Base-by-base conservation (phyloP, 139 green algal species). In the Edaphochlamys debaryana region DNA sequence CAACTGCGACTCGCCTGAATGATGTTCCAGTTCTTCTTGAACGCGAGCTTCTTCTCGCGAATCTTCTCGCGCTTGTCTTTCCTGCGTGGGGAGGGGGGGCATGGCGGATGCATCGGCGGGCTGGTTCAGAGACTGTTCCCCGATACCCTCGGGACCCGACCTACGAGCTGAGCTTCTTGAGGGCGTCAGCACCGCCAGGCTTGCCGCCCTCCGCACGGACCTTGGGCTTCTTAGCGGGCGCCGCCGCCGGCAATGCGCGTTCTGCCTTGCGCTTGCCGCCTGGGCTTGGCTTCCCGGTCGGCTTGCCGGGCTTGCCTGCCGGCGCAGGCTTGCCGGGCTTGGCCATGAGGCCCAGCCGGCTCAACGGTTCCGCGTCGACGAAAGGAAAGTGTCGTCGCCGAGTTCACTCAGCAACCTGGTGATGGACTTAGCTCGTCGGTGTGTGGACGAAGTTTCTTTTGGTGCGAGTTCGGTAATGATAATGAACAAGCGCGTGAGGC, bases 1-100 rank as follows among this genome's bases (percentile, higher is more conserved):
- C n/a, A n/a, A n/a, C n/a, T n/a, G 9, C 25, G 72, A 48, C 62
- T 79, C 15, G 87, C 88, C 79, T 90, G 86, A 56, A 92, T 92
- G 19, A 87, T 73, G 9, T 79, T 79, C 74, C 80, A 92, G 72
- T 90, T 90, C 80, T 88, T 88, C 78, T 90, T 89, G 48, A 86
- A 71, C 6, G 82, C 64, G 0, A 84, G 45, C 82, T 90, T 92
- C 60, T 89, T 89, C n/a, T 70, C 67, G 36, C 60, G 70, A 6
- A 83, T 72, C 27, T 67, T 37, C 8, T 82, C 75, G 60, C 89
- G 89, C 45, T 90, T 84, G 19, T 92, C 86, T 52, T 85, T 88
- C 74, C 88, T 92, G 88, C 63, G 68, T 1, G 23, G 67, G n/a
- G n/a, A 76, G 38, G 17, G 48, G 11, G 8, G 42, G 50, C 20